These are phyloP conservation scores for Ramalina intermedia DNA, from an alignment of 495 filamentous ascomycete genomes.

Conservation along the genomic window DNA sequence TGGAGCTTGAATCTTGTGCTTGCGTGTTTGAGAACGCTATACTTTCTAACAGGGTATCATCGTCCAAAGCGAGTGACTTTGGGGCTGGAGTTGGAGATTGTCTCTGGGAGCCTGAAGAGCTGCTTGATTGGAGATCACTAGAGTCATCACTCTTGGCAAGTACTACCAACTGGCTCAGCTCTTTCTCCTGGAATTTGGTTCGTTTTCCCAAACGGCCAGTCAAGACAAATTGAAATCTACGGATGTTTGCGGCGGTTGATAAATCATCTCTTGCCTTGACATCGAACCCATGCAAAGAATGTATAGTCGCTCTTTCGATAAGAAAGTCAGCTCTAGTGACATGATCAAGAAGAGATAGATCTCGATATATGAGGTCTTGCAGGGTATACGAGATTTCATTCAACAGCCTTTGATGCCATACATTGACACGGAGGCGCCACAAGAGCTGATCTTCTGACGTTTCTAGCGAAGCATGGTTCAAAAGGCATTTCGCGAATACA, in stretches of 20 bases:
- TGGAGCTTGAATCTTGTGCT: conserved; percentile 11
- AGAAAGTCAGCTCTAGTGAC: conserved; percentile 41
- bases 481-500: conserved; percentile 53
- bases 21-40: conserved; percentile 53
- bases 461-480: conserved; percentile 33
- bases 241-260: conserved; percentile 42
- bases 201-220: conserved; percentile 81
- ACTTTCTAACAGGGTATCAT: conserved; percentile 83
- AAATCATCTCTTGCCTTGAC: conserved; percentile 58
- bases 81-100: conserved; percentile 25
- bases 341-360: conserved; percentile 25
- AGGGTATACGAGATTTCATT: conserved; percentile 57
- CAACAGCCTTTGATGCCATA: conserved; percentile 79
- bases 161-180: conserved; percentile 83
- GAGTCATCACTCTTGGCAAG: conserved; percentile 55
- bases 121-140: background rate
- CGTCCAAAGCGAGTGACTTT: conserved; percentile 59
- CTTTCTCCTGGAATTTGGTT: conserved; percentile 82
- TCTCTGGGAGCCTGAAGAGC: conserved; percentile 5
- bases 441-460: background rate
- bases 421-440: conserved; percentile 53
- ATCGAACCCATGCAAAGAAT: conserved; percentile 78
- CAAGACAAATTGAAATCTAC: conserved; percentile 66
- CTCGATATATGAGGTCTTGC: conserved; percentile 42
- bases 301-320: conserved; percentile 67